Conservation (phyloP, 345 rosid genomes). For the Eucalyptus caleyi region DNA sequence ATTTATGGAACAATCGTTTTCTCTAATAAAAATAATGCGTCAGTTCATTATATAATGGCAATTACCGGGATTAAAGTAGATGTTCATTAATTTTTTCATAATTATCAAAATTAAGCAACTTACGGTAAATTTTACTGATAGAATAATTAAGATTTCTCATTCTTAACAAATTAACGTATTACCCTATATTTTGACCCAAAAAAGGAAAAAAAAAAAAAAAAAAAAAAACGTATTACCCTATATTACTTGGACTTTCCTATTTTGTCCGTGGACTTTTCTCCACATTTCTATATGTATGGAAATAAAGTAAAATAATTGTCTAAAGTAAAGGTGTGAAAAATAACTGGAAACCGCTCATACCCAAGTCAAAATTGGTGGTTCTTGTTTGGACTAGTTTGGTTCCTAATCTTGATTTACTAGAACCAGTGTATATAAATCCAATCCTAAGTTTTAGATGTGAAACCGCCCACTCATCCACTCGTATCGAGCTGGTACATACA, state of each 20-base stretch:
- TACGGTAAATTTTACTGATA: not conserved
- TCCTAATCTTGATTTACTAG: too few species aligned
- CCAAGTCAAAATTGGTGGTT: too few species aligned
- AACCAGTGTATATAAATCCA: too few species aligned
- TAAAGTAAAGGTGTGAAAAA: not conserved
- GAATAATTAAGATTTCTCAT: not conserved
- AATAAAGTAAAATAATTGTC: not conserved
- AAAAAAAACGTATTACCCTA: not conserved
- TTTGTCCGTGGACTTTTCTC: not conserved
- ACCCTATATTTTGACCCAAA: not conserved
- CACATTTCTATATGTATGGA: not conserved
- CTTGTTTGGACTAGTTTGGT: rapidly evolving
- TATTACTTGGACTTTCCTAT: not conserved
- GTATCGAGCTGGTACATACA: rapidly evolving
- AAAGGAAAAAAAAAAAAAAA: too few species aligned
- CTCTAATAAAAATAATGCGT: not conserved
- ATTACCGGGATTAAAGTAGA: not conserved
- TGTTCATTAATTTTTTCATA: not conserved
- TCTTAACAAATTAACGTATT: not conserved
- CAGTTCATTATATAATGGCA: not conserved
- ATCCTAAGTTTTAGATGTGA: too few species aligned
- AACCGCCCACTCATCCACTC: too few species aligned
- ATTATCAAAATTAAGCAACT: not conserved
- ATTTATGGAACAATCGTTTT: not conserved
- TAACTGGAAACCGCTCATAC: not conserved